A percentile compares a stretch with the other conserved stretches of the same genome.
Evolutionary conservation across 768 basidiomycete species (phyloP).

Genomic region (Boletus subcaerulescens): DNA sequence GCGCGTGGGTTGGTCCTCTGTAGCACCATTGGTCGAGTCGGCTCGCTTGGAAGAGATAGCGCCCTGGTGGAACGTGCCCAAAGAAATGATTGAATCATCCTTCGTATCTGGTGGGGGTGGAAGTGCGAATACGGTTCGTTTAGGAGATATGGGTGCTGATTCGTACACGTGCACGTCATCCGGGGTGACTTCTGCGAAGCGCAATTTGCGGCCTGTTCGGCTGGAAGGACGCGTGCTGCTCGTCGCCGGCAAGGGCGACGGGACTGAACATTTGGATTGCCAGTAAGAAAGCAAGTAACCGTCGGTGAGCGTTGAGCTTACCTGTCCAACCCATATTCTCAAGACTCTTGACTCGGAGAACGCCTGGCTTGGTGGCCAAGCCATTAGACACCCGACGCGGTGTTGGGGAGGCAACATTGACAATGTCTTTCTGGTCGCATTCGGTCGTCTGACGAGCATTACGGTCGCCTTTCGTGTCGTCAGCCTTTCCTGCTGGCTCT

Average conservation of each 20-base stretch:
- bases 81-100: slow-evolving; percentile 31
- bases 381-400: slow-evolving; percentile 7
- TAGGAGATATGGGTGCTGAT: slow-evolving; percentile 78
- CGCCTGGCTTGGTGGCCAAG: slow-evolving; percentile 19
- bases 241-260: slow-evolving; percentile 43
- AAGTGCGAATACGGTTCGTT: slow-evolving; percentile 51
- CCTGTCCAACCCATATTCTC: slow-evolving; percentile 25
- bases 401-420: slow-evolving; percentile 9
- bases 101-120: slow-evolving; percentile 37
- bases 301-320: not conserved
- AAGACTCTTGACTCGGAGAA: slow-evolving; percentile 31
- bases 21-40: slow-evolving; percentile 1
- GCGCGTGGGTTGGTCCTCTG: not conserved
- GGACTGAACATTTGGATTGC: slow-evolving; percentile 23
- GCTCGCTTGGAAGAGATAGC: slow-evolving; percentile 11
- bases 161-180: slow-evolving; percentile 82
- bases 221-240: slow-evolving; percentile 60
- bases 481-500: not conserved
- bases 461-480: not conserved
- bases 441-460: not conserved
- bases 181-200: slow-evolving; percentile 74
- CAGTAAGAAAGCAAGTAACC: not conserved
- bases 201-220: slow-evolving; percentile 50
- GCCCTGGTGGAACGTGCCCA: slow-evolving; percentile 37
- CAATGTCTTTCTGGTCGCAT: not conserved